Base-by-base conservation (phyloP, 208 protist genomes). In the Acanthamoeba castellanii region DNA sequence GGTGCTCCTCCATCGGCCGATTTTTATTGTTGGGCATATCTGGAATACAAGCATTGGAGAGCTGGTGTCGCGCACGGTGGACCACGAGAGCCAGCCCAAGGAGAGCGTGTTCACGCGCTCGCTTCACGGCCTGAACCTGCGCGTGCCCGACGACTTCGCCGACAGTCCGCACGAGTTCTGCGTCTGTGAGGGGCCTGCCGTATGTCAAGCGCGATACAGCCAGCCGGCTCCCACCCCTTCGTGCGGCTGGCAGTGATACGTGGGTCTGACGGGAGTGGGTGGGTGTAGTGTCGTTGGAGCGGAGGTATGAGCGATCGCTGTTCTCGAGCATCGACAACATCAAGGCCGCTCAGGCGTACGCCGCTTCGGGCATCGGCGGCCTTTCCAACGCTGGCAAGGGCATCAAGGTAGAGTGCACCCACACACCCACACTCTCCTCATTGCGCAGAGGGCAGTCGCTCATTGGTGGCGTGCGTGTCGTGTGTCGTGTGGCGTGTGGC, bases 341-440 rank as follows among this genome's bases (percentile, higher is more conserved):
- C 72, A 81, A 81, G 16, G 72, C 72, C 6, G 32, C 30, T 0
- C 16, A 25, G 30, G 72, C 72, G 25, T 81, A 81, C 30, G n/a
- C 32, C 32, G 25, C 72, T 4, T 45, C 72, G 16, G 34, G 72
- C 25, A 81, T 81, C 1, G 72, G 72, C 25, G 34, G 34, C 72
- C 5, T 81, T 0, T 81, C 72, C 32, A 81, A 47, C 32, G 72
- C 72, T 4, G 72, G 72, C 32, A 45, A 30, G 13, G 72, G 72
- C 25, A 81, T 81, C 72, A 81, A 81, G 72, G 72, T 81, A n/a
- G n/a, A 18, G 84, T 91, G 42, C 84, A 9, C n/a, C 3, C 14
- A 7, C 70, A 81, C 16, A 20, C 4, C 20, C 3, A 18, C 27
- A 25, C 34, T 2, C 50, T 42, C 37, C 1, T 1, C 37, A 3